Conservation (phyloP, 192 early-diverging fungal species). For the Coemansia sp. region DNA sequence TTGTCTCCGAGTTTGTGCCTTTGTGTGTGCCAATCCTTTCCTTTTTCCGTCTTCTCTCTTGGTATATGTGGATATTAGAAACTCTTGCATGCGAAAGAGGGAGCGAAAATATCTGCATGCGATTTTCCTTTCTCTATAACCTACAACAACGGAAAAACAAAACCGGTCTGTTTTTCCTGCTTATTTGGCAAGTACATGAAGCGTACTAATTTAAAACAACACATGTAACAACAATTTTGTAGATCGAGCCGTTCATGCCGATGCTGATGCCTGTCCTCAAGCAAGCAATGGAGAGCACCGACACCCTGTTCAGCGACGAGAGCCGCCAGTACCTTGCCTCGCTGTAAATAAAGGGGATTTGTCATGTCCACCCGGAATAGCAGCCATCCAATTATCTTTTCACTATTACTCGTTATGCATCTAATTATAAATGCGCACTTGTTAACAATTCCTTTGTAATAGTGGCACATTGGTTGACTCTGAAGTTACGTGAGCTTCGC, state of each 20-base stretch:
- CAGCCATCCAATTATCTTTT: neutral
- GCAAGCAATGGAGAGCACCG: constrained; percentile 49
- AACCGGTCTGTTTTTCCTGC: neutral
- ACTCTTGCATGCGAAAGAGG: neutral
- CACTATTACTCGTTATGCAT: neutral
- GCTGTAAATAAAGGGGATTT: constrained; percentile 19
- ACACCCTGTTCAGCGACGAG: constrained; percentile 47
- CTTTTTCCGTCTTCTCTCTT: neutral
- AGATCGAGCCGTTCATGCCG: constrained; percentile 46
- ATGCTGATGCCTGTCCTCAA: constrained; percentile 49
- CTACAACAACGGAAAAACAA: constrained; percentile 3
- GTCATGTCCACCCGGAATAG: neutral
- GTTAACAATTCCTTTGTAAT: neutral
- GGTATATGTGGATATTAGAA: constrained; percentile 8
- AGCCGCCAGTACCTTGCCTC: constrained; percentile 48
- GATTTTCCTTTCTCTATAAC: neutral
- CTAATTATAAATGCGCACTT: neutral
- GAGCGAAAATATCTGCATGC: constrained; percentile 2
- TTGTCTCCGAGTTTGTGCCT: neutral
- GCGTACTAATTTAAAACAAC: neutral
- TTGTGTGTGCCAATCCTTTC: neutral
- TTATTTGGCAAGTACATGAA: neutral
- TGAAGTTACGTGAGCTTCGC: neutral
- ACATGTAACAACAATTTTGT: constrained; percentile 15
- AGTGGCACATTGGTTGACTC: neutral